Base-by-base conservation (phyloP, 495 filamentous ascomycete genomes). In the Tuber brumale region DNA sequence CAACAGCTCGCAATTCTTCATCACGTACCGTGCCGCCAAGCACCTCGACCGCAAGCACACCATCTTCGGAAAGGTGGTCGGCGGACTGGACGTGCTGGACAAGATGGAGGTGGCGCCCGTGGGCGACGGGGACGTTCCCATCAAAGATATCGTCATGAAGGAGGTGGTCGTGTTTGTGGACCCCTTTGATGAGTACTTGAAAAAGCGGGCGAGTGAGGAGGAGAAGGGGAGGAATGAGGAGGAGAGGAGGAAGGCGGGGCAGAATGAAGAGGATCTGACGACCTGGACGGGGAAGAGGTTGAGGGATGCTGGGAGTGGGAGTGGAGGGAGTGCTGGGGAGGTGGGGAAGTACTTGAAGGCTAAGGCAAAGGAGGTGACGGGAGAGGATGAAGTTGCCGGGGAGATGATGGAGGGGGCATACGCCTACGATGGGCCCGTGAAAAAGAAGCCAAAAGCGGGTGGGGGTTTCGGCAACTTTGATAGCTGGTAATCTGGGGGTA, bases 391-490 rank as follows among this genome's bases (percentile, higher is more conserved):
- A 77, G 88, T 90, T 61, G 85, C 89, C 39, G 88, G 86, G 46
- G 87, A 87, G 77, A 84, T 88, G 74, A 85, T 85, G 70, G 90
- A 90, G 43, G 87, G 88, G 35, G 86, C 89, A 74, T 87, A 88
- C 46, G 87, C 84, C 42, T 88, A 88, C 78, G 86, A 89, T 75
- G 90, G 92, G 79, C 93, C 92, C 46, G 88, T 86, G 14, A 91
- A 89, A 83, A 97, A 97, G 85, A 97, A 97, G 85, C 80, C 85
- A 14, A 97, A 93, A 83, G 86, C 87, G 6, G 79, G 82, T 3
- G 91, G 92, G 44, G 94, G 94, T 4, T 99, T 97, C 87, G 95
- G 95, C 21, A 95, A 97, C 85, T 97, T 99, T 83, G 92, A 94
- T 86, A 85, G 79, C 45, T 95, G 93, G 93, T 95, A 70, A 81